Percentiles rank a stretch among this genome's conserved stretches.
These are phyloP conservation scores for Ramalina intermedia DNA, from an alignment of 495 filamentous ascomycete species.

Conservation along the genomic window DNA sequence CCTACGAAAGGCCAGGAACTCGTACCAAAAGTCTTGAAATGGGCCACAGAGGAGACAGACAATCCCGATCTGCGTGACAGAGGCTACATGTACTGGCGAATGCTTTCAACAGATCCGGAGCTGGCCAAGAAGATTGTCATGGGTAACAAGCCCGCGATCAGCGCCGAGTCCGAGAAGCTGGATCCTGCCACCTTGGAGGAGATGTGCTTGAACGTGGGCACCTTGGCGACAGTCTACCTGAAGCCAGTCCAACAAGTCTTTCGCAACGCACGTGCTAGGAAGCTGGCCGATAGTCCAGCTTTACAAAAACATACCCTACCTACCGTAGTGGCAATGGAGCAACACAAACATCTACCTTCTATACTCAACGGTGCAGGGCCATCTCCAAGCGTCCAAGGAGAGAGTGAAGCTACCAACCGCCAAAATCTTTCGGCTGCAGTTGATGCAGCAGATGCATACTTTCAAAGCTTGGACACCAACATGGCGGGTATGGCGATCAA, in stretches of 20 bases:
- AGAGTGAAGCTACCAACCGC: slow-evolving; percentile 10
- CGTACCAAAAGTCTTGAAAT: slow-evolving; percentile 91
- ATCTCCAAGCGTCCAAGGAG: neutral
- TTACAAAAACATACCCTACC: slow-evolving; percentile 56
- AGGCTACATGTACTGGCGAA: slow-evolving; percentile 98
- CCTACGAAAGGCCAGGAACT: slow-evolving; percentile 89
- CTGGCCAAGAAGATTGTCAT: slow-evolving; percentile 81
- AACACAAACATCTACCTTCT: slow-evolving; percentile 33
- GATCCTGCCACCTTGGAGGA: slow-evolving; percentile 88
- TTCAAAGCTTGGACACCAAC: slow-evolving; percentile 54
- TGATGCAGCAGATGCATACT: slow-evolving; percentile 74
- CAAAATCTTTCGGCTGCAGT: slow-evolving; percentile 52
- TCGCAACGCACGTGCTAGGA: slow-evolving; percentile 66
- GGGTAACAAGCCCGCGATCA: slow-evolving; percentile 94
- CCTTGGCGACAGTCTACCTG: slow-evolving; percentile 89
- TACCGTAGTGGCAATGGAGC: slow-evolving; percentile 31
- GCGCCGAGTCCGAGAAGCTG: slow-evolving; percentile 86
- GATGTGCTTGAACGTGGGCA: slow-evolving; percentile 93
- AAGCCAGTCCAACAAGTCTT: slow-evolving; percentile 99
- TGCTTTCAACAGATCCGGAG: slow-evolving; percentile 85
- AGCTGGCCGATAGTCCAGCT: slow-evolving; percentile 66
- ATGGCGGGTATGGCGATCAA: slow-evolving; percentile 55
- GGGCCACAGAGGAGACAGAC: slow-evolving; percentile 97
- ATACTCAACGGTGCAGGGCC: slow-evolving; percentile 31
- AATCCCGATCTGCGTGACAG: slow-evolving; percentile 92